Evolutionary conservation across 2,329 filamentous ascomycete species (phyloP).

Genomic region (Beauveria medogensis): DNA sequence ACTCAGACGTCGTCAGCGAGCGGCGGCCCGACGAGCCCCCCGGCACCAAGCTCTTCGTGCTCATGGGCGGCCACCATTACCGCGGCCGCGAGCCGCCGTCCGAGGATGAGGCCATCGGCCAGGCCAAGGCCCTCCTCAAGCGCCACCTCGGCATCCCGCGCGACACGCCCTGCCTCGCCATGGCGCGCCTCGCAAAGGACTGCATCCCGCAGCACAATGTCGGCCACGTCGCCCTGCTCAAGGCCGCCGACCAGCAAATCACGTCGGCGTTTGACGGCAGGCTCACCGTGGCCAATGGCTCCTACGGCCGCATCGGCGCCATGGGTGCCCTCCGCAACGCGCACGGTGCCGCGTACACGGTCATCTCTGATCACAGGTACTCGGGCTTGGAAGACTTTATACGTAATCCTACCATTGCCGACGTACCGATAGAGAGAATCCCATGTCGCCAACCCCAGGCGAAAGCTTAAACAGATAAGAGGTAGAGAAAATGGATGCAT

Average conservation of each 20-base stretch:
- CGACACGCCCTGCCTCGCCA: constrained; percentile 50
- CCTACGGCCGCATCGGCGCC: constrained; percentile 45
- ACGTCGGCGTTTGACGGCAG: constrained; percentile 48
- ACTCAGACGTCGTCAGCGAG: constrained; percentile 50
- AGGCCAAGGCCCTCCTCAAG: constrained; percentile 62
- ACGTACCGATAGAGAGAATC: background rate
- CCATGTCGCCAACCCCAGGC: background rate
- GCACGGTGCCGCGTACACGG: constrained; percentile 32
- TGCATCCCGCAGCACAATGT: constrained; percentile 90
- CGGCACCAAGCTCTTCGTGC: constrained; percentile 85
- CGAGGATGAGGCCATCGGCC: constrained; percentile 55
- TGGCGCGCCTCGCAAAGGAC: constrained; percentile 51
- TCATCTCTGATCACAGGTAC: constrained; percentile 18
- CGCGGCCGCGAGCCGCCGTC: constrained; percentile 47
- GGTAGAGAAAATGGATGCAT: background rate
- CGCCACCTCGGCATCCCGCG: constrained; percentile 65
- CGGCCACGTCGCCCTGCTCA: constrained; percentile 61
- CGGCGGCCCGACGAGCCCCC: constrained; percentile 43
- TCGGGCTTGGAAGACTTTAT: constrained; percentile 27
- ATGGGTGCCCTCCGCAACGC: constrained; percentile 44
- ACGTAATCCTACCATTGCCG: background rate
- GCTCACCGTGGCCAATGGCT: constrained; percentile 55
- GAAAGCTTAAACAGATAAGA: background rate
- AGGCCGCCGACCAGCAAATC: constrained; percentile 46
- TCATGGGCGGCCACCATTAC: constrained; percentile 91